These are phyloP conservation scores for Trichoderma gamsii DNA, from an alignment of 495 filamentous ascomycete genomes.

Conservation along the genomic window DNA sequence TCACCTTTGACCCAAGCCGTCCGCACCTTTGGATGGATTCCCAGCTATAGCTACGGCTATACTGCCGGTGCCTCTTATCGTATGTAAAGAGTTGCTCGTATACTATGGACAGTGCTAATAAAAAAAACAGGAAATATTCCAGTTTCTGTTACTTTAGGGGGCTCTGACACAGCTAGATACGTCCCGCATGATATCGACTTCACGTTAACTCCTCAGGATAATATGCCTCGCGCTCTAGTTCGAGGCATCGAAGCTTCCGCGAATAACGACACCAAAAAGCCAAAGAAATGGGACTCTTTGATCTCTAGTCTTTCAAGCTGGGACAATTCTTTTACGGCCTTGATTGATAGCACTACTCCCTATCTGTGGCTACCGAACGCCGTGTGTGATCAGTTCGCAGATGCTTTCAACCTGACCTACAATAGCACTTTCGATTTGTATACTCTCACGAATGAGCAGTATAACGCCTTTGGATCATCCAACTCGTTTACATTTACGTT, in stretches of 20 bases:
- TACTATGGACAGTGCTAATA: neutral
- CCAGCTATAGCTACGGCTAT: slow-evolving; percentile 60
- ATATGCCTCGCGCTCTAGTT: slow-evolving; percentile 47
- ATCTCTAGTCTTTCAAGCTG: slow-evolving; percentile 34
- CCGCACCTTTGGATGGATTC: slow-evolving; percentile 45
- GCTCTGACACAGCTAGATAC: slow-evolving; percentile 57
- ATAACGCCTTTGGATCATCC: slow-evolving; percentile 22
- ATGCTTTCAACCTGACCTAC: slow-evolving; percentile 52
- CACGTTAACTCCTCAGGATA: slow-evolving; percentile 39
- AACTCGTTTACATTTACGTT: slow-evolving; percentile 53
- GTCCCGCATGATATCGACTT: slow-evolving; percentile 49
- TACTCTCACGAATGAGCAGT: slow-evolving; percentile 34
- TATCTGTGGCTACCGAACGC: slow-evolving; percentile 59
- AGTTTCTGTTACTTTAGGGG: slow-evolving; percentile 56
- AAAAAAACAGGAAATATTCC: slow-evolving; percentile 28
- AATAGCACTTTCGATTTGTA: slow-evolving; percentile 43
- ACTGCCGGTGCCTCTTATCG: slow-evolving; percentile 62
- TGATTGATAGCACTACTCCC: slow-evolving; percentile 63
- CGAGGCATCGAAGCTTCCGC: slow-evolving; percentile 48
- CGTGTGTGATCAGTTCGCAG: slow-evolving; percentile 58
- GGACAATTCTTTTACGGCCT: slow-evolving; percentile 43
- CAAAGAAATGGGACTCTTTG: slow-evolving; percentile 35
- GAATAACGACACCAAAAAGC: slow-evolving; percentile 23
- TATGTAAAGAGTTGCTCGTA: slow-evolving; percentile 20
- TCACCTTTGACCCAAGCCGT: slow-evolving; percentile 39